Base-by-base conservation (phyloP, 108 stramenopile species). In the Nitzschia palea region DNA sequence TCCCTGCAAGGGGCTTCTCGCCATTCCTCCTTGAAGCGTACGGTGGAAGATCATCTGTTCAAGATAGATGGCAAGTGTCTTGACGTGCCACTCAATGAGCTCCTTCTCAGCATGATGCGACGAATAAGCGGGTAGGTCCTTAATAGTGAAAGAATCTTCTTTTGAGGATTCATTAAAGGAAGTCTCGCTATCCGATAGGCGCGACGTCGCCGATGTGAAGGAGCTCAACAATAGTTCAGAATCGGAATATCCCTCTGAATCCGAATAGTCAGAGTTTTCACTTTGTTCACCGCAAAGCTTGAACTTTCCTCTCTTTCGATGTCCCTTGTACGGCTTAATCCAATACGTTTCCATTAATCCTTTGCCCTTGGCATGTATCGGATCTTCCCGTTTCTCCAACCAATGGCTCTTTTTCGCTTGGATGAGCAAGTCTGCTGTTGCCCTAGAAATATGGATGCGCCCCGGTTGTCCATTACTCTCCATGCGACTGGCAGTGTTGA, bases 281-380 rank as follows among this genome's bases (percentile, higher is more conserved):
- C 54, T 55, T 30, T 6, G 25, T 30, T 5, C 3, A 8, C 18
- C 18, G n/a, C n/a, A n/a, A n/a, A n/a, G n/a, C n/a, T n/a, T n/a
- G n/a, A n/a, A n/a, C n/a, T n/a, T n/a, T n/a, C n/a, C n/a, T n/a
- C n/a, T n/a, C n/a, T n/a, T n/a, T 18, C 15, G 10, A 20, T 5
- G n/a, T 14, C 18, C 22, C 18, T 14, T 14, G 22, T 5, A 15
- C 3, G 4, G 54, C 18, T 23, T 3, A 26, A 59, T 59, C 58
- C 58, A 68, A 33, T 44, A 68, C 4, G 67, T 68, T 57, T 68
- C 48, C 25, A 68, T 26, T 4, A 32, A 5, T 20, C 67, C 67
- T 20, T 57, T 56, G 4, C 67, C 67, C 23, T 68, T 68, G 35
- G 44, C 67, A 20, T 44, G 18, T 26, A 73, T 48, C 20, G 56